Evolutionary conservation across 192 early-diverging fungal species (phyloP).

Genomic region (Phlyctochytrium arcticum): DNA sequence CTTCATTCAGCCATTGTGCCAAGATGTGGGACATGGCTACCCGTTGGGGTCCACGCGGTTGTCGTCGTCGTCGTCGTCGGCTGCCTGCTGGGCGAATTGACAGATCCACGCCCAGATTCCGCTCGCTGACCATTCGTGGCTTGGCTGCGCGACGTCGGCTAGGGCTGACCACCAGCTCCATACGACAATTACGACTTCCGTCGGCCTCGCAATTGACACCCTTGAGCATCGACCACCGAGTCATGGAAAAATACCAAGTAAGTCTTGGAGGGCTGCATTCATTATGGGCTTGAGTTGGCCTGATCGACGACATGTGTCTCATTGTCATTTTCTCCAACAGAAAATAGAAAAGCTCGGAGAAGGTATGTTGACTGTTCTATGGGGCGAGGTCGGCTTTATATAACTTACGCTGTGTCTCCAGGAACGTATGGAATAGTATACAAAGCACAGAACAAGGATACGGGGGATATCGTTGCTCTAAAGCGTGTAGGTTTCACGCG

Average conservation of each 20-base stretch:
- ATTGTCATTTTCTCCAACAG: constrained; percentile 31
- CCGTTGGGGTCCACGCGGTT: too few relatives aligned
- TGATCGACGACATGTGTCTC: too few relatives aligned
- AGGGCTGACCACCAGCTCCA: too few relatives aligned
- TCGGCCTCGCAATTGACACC: too few relatives aligned
- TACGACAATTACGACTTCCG: too few relatives aligned
- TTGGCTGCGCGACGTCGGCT: too few relatives aligned
- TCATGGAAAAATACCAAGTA: constrained; percentile 27
- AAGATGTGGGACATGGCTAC: constrained; percentile 34
- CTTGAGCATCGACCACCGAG: too few relatives aligned
- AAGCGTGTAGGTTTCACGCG: constrained; percentile 66
- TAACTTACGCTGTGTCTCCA: neutral
- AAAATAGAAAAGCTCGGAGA: constrained; percentile 99
- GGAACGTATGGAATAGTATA: constrained; percentile 96
- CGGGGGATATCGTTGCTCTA: constrained; percentile 93
- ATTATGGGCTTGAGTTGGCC: too few relatives aligned
- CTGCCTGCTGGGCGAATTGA: too few relatives aligned
- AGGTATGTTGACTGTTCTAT: constrained; percentile 40
- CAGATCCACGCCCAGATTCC: too few relatives aligned
- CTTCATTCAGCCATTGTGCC: constrained; percentile 34
- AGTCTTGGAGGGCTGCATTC: neutral
- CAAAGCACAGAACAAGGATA: constrained; percentile 96
- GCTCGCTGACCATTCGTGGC: too few relatives aligned
- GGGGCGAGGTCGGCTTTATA: neutral
- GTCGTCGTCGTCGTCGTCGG: too few relatives aligned